Base-by-base conservation (phyloP, 331 rosid genomes). In the Spiraea crenata region DNA sequence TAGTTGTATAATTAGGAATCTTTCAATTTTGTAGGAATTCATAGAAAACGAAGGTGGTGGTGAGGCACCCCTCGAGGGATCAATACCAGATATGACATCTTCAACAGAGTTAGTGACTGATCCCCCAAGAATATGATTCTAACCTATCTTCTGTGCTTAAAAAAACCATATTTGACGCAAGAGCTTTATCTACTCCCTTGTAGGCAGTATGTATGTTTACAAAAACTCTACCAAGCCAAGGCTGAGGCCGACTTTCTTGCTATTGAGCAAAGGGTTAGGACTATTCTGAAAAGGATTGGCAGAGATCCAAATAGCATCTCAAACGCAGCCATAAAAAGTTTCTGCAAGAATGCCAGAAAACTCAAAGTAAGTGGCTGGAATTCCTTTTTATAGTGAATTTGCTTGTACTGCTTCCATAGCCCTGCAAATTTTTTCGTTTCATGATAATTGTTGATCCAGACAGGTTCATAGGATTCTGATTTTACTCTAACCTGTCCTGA, bases 81-180 rank as follows among this genome's bases (percentile, higher is more conserved):
- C 99, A 67, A 93, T 93, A 81, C 95, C 97, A 15, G 99, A 93
- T 76, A 93, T 93, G 99, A 93, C 99, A 76, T 87, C 99, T 71
- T 84, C 99, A 74, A 93, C 99, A 1, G 99, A 93, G 99, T 93
- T 56, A 86, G 93, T 80, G 70, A 63, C 46, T 20, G 48, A 45
- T 76, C 54, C 71, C 58, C 68, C 51, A 75, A 11, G 48, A 44
- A 50, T 69, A 40, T 39, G 14, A 34, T 61, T 66, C 41, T 17
- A 57, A 4, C 58, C 66, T 72, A 55, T 63, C 46, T 75, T 63
- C 64, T 20, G 51, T 63, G 69, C 40, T 19, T 52, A 9, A 25
- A 61, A 61, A 57, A 54, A 55, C n/a, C 10, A 41, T 12, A 59
- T 62, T 54, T 80, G 44, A 77, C 79, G 38, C 50, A 69, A 67